Evolutionary conservation across 345 rosid species (phyloP).

Genomic region (Schrenkiella parvula): DNA sequence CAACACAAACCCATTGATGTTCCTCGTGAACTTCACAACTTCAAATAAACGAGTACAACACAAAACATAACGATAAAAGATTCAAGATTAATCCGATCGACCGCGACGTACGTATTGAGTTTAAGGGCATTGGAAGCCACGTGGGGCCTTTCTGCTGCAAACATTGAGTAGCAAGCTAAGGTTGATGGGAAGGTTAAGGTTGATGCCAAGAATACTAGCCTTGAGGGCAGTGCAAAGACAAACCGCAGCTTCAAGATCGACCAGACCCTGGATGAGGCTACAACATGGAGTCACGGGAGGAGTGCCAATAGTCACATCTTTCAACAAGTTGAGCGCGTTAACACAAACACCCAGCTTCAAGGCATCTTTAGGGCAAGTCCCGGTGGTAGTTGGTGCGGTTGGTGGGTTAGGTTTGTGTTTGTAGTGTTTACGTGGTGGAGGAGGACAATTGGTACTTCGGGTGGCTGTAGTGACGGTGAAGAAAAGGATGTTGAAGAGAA

Average conservation of each 20-base stretch:
- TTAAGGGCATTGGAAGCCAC: conserved; percentile 44
- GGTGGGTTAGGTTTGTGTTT: conserved; percentile 35
- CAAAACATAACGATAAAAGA: not conserved
- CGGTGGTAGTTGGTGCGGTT: conserved; percentile 9
- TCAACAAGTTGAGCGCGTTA: conserved; percentile 33
- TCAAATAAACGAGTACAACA: not conserved
- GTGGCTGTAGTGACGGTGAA: conserved; percentile 44
- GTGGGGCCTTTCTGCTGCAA: conserved; percentile 32
- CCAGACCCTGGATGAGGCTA: conserved; percentile 37
- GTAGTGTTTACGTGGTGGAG: conserved; percentile 27
- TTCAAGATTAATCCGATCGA: not conserved
- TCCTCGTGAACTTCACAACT: not conserved
- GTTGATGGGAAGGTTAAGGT: conserved; percentile 39
- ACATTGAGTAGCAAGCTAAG: conserved; percentile 46
- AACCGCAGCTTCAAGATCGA: conserved; percentile 48
- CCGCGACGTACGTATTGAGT: not conserved
- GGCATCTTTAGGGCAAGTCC: conserved; percentile 41
- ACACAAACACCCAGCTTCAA: conserved; percentile 44
- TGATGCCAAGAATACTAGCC: conserved; percentile 46
- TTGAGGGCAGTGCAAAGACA: conserved; percentile 56
- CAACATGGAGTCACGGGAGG: conserved; percentile 51
- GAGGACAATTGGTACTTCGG: conserved; percentile 46
- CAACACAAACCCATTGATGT: conserved; percentile 6
- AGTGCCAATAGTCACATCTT: conserved; percentile 31
- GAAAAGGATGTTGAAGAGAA: conserved; percentile 49